Percentiles rank a stretch among this genome's conserved stretches.
phyloP scores from a whole-genome alignment of 805 yeast species.

The Blastobotrys parvus region DNA sequence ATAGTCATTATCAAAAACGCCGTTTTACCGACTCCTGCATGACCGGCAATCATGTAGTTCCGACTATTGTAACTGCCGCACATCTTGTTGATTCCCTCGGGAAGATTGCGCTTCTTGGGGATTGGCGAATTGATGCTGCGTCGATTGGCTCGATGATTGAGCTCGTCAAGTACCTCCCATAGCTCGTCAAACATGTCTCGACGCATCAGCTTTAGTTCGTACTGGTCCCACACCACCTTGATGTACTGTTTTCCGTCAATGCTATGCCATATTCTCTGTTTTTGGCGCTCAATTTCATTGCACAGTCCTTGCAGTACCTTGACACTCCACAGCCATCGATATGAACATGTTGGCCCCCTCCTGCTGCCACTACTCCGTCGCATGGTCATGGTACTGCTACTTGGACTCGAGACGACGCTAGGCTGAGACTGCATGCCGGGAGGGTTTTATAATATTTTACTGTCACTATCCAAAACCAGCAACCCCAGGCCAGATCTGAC shows the following conservation, averaged over 20 bases:
- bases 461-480: no score
- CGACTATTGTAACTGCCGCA: slow-evolving; percentile 1
- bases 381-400: neutral
- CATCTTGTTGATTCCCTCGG: neutral
- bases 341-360: neutral
- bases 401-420: no score
- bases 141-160: neutral
- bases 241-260: neutral
- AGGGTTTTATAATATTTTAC: no score
- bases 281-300: neutral
- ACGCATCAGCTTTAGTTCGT: neutral
- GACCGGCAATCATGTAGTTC: neutral
- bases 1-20: neutral
- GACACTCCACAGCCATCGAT: neutral
- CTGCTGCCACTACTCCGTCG: neutral
- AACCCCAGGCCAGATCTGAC: no score
- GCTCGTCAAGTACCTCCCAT: neutral
- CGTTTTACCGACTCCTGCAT: neutral
- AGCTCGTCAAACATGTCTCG: neutral
- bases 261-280: neutral
- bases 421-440: no score
- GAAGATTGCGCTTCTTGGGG: neutral
- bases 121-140: neutral
- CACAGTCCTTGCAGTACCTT: neutral
- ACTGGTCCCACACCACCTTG: neutral